These are phyloP conservation scores for Lasiosphaeria miniovina DNA, from an alignment of 495 filamentous ascomycete species.

Conservation along the genomic window DNA sequence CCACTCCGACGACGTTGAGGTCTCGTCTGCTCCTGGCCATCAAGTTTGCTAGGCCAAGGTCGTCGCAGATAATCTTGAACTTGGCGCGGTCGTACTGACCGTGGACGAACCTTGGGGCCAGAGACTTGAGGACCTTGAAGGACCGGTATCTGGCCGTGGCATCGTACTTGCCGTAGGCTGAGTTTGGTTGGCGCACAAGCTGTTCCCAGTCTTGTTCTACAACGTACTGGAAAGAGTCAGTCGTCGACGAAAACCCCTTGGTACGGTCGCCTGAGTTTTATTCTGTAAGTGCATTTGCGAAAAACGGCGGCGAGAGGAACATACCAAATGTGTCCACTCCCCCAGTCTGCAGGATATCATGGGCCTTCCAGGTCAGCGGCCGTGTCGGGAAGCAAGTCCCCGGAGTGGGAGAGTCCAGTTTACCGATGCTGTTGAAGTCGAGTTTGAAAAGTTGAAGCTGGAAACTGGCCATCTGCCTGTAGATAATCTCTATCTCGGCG, in stretches of 20 bases:
- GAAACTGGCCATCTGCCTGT: background rate
- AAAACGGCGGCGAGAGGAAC: too few species aligned
- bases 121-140: background rate
- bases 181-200: background rate
- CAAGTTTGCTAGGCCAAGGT: background rate
- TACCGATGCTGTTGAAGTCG: background rate
- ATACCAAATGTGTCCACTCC: too few species aligned
- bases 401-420: background rate
- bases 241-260: too few species aligned
- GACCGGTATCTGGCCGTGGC: background rate
- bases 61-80: background rate
- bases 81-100: background rate
- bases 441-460: conserved; percentile 1
- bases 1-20: background rate
- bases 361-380: too few species aligned
- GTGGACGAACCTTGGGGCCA: background rate
- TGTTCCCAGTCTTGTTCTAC: background rate
- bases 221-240: too few species aligned
- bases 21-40: background rate
- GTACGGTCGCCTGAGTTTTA: too few species aligned
- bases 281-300: too few species aligned
- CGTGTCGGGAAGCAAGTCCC: too few species aligned
- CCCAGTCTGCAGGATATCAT: too few species aligned
- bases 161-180: background rate
- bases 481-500: background rate